Base-by-base conservation (phyloP, 139 green algal genomes). In the Volvox reticuliferus region DNA sequence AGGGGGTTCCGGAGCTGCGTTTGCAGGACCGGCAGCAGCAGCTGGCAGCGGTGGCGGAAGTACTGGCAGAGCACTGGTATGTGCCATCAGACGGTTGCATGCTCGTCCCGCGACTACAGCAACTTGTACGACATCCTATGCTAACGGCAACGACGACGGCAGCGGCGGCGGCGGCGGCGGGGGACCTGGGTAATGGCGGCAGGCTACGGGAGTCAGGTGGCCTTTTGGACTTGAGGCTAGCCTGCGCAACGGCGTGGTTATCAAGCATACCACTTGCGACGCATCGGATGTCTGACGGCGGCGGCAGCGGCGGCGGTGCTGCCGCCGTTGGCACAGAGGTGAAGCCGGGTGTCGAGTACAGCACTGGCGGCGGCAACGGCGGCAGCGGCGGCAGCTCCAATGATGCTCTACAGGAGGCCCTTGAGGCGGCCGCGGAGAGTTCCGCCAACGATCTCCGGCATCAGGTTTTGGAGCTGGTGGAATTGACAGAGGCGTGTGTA, bases 1-100 rank as follows among this genome's bases (percentile, higher is more conserved):
- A 1, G 71, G 26, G 71, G 2, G 21, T 32, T n/a, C 71, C 71
- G 30, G 30, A 61, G 75, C 75, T 81, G 26, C 32, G 28, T 33
- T 30, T 55, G 30, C n/a, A 55, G 75, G 75, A 81, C 32, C 75
- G 75, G 75, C 79, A 86, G 79, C 50, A 37, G 82, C 82, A 65
- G 32, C 82, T 88, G 32, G 82, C 82, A 62, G 63, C 33, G 21
- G 82, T 79, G 32, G 82, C 63, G 1, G 82, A 88, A 35, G 62
- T 88, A 0, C 63, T 88, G 19, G 82, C 82, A 1, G 63, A 79
- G 82, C 63, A 88, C 17, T 79, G 62, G 63, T 88, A 88, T 67
- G 19, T 13, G 12, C 20, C 82, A 67, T 67, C 32, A 6, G 79
- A 55, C 44, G 16, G 30, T 14, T 87, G 81, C 75, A 33, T 26